phyloP scores from a whole-genome alignment of 2,329 filamentous ascomycete species.

The Penicillium capsulatum region DNA sequence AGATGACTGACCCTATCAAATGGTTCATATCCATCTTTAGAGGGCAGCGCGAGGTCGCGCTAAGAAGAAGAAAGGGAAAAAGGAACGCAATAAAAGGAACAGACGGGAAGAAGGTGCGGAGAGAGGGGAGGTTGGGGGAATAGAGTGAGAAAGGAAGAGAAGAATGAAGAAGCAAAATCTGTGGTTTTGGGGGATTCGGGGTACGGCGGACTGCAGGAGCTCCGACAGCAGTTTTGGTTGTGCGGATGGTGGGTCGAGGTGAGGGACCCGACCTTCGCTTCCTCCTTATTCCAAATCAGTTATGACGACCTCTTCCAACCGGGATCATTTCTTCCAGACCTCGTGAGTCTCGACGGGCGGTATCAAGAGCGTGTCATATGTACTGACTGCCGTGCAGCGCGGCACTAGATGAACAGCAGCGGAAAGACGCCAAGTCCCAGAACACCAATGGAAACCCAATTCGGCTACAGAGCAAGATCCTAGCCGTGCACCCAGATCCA shows the following conservation, averaged over 20 bases:
- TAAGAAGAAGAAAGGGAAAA: slow-evolving; percentile 16
- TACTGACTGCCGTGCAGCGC: slow-evolving; percentile 35
- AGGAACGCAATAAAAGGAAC: slow-evolving; percentile 21
- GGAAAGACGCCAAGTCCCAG: slow-evolving; percentile 68
- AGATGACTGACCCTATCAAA: slow-evolving; percentile 45
- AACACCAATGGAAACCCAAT: slow-evolving; percentile 84
- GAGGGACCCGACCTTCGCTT: slow-evolving; percentile 10
- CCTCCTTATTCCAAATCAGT: slow-evolving; percentile 2
- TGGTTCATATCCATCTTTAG: slow-evolving; percentile 49
- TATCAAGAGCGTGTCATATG: too few species aligned
- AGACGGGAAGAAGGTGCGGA: slow-evolving; percentile 16
- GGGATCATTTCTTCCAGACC: slow-evolving; percentile 87
- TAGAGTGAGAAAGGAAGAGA: slow-evolving; percentile 23
- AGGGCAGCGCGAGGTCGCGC: slow-evolving; percentile 29
- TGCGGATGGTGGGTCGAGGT: slow-evolving; percentile 8
- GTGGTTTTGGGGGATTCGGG: slow-evolving; percentile 31
- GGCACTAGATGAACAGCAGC: slow-evolving; percentile 47
- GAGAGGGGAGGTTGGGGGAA: slow-evolving; percentile 15
- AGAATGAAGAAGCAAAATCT: slow-evolving; percentile 27
- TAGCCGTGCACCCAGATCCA: slow-evolving; percentile 68
- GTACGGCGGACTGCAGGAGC: slow-evolving; percentile 34
- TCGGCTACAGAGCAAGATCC: slow-evolving; percentile 75
- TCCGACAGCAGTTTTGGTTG: slow-evolving; percentile 24
- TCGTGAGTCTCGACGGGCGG: slow-evolving; percentile 68
- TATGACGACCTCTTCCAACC: slow-evolving; percentile 67